phyloP scores from a whole-genome alignment of 1,284 basidiomycete species.

The Hypsizygus ulmarius region DNA sequence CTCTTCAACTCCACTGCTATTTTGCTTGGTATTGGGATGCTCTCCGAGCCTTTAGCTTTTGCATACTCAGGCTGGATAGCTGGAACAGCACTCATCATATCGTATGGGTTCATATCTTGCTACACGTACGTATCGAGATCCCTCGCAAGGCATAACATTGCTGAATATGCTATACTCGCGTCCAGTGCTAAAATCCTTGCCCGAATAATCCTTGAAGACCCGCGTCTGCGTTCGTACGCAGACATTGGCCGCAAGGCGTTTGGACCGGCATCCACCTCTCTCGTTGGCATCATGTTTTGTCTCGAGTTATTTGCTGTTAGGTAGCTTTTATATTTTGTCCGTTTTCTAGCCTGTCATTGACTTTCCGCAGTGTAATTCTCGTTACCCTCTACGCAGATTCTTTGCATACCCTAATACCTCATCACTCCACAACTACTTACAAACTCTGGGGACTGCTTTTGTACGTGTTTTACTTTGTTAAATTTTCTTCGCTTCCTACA shows the following conservation, averaged over 20 bases:
- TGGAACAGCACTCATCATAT: slow-evolving; percentile 72
- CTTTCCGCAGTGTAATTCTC: slow-evolving; percentile 64
- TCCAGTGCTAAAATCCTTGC: slow-evolving; percentile 83
- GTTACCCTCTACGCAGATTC: slow-evolving; percentile 88
- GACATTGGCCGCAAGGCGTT: slow-evolving; percentile 90
- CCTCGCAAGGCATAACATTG: not conserved
- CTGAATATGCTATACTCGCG: not conserved
- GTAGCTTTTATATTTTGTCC: slow-evolving; percentile 39
- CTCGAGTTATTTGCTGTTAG: slow-evolving; percentile 81
- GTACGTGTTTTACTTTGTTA: slow-evolving; percentile 40
- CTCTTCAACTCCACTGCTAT: slow-evolving; percentile 91
- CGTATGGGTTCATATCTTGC: slow-evolving; percentile 80
- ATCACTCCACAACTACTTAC: slow-evolving; percentile 66
- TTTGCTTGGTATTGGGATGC: slow-evolving; percentile 84
- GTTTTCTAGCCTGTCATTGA: slow-evolving; percentile 15
- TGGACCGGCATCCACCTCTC: slow-evolving; percentile 63
- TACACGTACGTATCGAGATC: slow-evolving; percentile 66
- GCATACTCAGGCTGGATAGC: slow-evolving; percentile 84
- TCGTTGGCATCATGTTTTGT: slow-evolving; percentile 79
- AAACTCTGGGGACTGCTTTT: slow-evolving; percentile 73
- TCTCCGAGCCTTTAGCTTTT: slow-evolving; percentile 87
- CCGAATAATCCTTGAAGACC: slow-evolving; percentile 68
- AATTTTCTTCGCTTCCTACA: slow-evolving; percentile 2
- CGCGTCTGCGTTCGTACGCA: slow-evolving; percentile 75
- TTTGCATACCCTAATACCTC: slow-evolving; percentile 68